Percentiles rank a stretch among this genome's conserved stretches.
These are phyloP conservation scores for Euryodendron excelsum DNA, from an alignment of 148 eudicot genomes.

Conservation along the genomic window DNA sequence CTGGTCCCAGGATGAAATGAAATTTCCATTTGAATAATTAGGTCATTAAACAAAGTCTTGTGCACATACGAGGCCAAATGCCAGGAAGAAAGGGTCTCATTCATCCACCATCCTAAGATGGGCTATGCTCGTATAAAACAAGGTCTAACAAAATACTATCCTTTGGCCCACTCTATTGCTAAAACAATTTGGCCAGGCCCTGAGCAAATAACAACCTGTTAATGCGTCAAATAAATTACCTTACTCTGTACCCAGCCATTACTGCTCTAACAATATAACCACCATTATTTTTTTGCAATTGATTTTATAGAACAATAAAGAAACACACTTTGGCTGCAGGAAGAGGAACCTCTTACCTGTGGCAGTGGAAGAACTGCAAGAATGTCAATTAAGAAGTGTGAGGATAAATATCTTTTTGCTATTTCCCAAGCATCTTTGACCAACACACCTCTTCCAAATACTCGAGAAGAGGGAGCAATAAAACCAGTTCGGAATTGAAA, in stretches of 20 bases:
- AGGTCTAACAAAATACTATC: neutral
- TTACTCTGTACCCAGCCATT: neutral
- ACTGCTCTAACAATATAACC: neutral
- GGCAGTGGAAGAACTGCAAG: slow-evolving; percentile 96
- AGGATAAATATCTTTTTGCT: slow-evolving; percentile 68
- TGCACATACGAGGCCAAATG: neutral
- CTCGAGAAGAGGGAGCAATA: slow-evolving; percentile 86
- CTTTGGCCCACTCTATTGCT: neutral
- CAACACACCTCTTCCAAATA: slow-evolving; percentile 86
- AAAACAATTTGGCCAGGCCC: neutral
- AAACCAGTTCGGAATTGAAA: slow-evolving; percentile 87
- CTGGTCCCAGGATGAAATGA: neutral
- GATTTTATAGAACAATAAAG: neutral
- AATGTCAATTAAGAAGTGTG: slow-evolving; percentile 76
- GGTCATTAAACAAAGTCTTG: too few species aligned
- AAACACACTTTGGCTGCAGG: neutral
- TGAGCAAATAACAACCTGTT: neutral
- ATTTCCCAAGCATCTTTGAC: slow-evolving; percentile 76
- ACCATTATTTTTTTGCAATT: neutral
- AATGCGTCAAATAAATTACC: neutral
- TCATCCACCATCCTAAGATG: neutral
- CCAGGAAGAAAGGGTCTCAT: neutral
- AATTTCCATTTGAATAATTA: neutral
- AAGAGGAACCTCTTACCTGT: slow-evolving; percentile 54
- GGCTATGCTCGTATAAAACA: neutral